Conservation (phyloP, 371 early-diverging fungal species). For the Apophysomyces trapeziformis region DNA sequence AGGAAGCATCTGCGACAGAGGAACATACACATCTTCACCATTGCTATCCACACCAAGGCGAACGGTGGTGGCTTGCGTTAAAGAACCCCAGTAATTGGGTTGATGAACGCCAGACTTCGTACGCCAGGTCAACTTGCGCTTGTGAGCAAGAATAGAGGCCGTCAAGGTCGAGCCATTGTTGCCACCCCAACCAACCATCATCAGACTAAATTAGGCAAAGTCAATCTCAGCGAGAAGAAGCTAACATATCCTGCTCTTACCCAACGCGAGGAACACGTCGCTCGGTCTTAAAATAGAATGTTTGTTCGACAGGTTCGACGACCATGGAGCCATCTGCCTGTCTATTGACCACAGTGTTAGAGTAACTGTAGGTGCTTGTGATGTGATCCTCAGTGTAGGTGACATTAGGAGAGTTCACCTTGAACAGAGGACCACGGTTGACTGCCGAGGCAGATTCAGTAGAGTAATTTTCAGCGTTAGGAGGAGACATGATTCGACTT, state of each 20-base stretch:
- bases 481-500: conserved; percentile 30
- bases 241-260: conserved; percentile 42
- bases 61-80: conserved; percentile 94
- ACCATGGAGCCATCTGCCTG: conserved; percentile 68
- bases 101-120: conserved; percentile 90
- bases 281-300: conserved; percentile 89
- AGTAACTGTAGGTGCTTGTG: conserved; percentile 84
- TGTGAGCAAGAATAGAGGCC: conserved; percentile 94
- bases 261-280: conserved; percentile 80
- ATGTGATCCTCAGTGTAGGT: conserved; percentile 85
- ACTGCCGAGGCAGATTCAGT: conserved; percentile 36
- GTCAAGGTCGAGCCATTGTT: conserved; percentile 98
- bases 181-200: conserved; percentile 99
- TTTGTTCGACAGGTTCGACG: conserved; percentile 85
- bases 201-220: conserved; percentile 64
- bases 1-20: conserved; percentile 89
- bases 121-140: conserved; percentile 83
- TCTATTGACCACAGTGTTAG: conserved; percentile 81
- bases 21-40: conserved; percentile 87
- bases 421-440: conserved; percentile 64
- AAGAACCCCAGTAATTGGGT: conserved; percentile 96
- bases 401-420: conserved; percentile 87
- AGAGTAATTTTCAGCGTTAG: conserved; percentile 37
- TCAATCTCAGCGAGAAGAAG: background rate
- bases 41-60: conserved; percentile 86